These are phyloP conservation scores for Fusarium sp. DNA, from an alignment of 2,329 filamentous ascomycete species.

Conservation along the genomic window DNA sequence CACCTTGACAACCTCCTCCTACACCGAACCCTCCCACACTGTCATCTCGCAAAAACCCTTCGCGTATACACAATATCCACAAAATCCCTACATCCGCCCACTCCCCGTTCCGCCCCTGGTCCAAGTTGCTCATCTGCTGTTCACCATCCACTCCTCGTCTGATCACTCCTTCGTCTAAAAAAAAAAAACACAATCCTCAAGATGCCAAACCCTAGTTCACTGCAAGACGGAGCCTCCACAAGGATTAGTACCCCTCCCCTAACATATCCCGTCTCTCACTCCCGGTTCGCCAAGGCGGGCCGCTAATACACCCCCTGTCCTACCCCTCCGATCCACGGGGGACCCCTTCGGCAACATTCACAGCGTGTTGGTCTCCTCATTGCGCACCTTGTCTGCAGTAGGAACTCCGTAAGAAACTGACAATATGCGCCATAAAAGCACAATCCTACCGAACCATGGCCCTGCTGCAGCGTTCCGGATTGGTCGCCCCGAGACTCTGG, in stretches of 20 bases:
- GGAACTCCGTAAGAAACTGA: slow-evolving; percentile 14
- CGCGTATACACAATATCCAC: slow-evolving; percentile 2
- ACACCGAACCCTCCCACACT: background rate
- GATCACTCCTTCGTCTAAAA: background rate
- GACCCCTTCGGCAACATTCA: background rate
- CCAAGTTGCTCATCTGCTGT: slow-evolving; percentile 17
- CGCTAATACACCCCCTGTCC: slow-evolving; percentile 1
- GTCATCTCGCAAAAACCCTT: background rate
- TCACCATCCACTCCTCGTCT: slow-evolving; percentile 27
- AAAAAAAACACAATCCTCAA: background rate
- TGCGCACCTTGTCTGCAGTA: background rate
- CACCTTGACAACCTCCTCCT: background rate
- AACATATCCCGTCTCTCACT: slow-evolving; percentile 1
- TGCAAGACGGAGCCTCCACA: background rate
- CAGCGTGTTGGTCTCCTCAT: background rate
- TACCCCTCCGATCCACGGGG: background rate
- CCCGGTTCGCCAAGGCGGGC: background rate
- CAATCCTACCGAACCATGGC: slow-evolving; percentile 30
- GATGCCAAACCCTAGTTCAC: background rate
- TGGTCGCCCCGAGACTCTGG: slow-evolving; percentile 37
- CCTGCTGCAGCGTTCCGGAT: slow-evolving; percentile 40
- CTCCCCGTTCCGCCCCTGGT: background rate
- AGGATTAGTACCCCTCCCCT: background rate
- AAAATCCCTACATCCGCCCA: slow-evolving; percentile 1
- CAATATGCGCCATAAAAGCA: slow-evolving; percentile 8